Conservation (phyloP, 352 stramenopile species). For the Blastocystis sp. region DNA sequence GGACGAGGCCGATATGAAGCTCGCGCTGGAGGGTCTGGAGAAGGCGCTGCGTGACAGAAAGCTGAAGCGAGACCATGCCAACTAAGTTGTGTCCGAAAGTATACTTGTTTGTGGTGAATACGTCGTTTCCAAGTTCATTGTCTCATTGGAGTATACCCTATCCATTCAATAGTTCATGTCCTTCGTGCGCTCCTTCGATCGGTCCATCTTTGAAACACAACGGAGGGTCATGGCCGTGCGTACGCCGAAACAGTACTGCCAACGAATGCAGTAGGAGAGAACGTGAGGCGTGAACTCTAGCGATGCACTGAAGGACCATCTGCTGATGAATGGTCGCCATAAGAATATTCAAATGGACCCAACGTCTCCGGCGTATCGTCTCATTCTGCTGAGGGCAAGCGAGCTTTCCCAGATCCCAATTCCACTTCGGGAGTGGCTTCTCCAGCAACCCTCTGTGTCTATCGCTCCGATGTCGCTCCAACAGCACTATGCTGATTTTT, state of each 20-base stretch:
- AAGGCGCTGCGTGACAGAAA: slow-evolving; percentile 30
- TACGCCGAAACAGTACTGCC: not conserved
- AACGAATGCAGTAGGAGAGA: not conserved
- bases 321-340: not conserved
- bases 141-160: too few relatives aligned
- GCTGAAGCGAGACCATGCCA: not conserved
- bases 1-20: slow-evolving; percentile 36
- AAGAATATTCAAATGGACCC: not conserved
- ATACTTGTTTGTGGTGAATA: too few relatives aligned
- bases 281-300: not conserved
- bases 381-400: not conserved
- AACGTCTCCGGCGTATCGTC: not conserved
- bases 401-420: not conserved
- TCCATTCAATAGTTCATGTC: not conserved
- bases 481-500: slow-evolving; percentile 62
- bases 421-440: not conserved
- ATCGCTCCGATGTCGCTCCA: not conserved
- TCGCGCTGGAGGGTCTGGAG: slow-evolving; percentile 23
- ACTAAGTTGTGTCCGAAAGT: too few relatives aligned
- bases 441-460: slow-evolving; percentile 38
- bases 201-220: not conserved
- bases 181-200: not conserved
- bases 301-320: not conserved
- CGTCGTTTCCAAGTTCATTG: too few relatives aligned
- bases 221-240: not conserved